These are phyloP conservation scores for Fusarium anthophilum DNA, from an alignment of 2,329 filamentous ascomycete genomes.

Conservation along the genomic window DNA sequence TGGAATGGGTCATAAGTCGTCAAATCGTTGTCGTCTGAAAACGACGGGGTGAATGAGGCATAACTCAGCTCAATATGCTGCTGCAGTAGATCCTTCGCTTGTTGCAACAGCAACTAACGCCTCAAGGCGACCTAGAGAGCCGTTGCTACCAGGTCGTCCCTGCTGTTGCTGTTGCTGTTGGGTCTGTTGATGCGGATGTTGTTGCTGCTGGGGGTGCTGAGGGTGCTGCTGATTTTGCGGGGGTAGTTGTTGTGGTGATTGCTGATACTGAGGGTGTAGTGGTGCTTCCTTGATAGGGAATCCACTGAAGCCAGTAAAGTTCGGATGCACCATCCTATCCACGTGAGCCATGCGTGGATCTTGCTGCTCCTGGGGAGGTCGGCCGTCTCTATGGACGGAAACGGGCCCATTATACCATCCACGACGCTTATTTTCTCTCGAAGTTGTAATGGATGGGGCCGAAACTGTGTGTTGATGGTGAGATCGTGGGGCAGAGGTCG, in stretches of 20 bases:
- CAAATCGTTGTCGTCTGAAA: conserved; percentile 34
- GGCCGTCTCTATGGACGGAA: conserved; percentile 50
- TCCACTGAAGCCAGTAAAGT: conserved; percentile 61
- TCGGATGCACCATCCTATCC: conserved; percentile 67
- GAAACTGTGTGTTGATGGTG: conserved; percentile 69
- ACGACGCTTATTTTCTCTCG: conserved; percentile 71
- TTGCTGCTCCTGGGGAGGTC: conserved; percentile 38
- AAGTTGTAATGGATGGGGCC: conserved; percentile 64
- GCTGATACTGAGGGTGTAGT: conserved; percentile 42
- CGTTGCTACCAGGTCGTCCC: conserved; percentile 44
- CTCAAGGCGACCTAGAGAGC: conserved; percentile 52
- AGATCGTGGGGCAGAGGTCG: conserved; percentile 44
- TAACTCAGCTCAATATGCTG: conserved; percentile 47
- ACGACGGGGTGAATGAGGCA: not conserved
- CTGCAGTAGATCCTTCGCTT: conserved; percentile 54
- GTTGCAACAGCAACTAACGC: conserved; percentile 57
- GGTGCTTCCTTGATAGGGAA: conserved; percentile 55
- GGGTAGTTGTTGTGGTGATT: conserved; percentile 2
- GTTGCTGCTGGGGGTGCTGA: conserved; percentile 22
- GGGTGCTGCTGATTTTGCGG: conserved; percentile 29
- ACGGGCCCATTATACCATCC: conserved; percentile 75
- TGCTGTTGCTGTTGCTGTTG: conserved; percentile 44
- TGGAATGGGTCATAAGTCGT: conserved; percentile 39
- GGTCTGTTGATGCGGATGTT: conserved; percentile 42
- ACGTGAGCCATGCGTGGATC: conserved; percentile 56